A percentile compares a stretch with the other conserved stretches of the same genome.
phyloP scores from a whole-genome alignment of 164 flowering plant genomes.

The Malania oleifera region DNA sequence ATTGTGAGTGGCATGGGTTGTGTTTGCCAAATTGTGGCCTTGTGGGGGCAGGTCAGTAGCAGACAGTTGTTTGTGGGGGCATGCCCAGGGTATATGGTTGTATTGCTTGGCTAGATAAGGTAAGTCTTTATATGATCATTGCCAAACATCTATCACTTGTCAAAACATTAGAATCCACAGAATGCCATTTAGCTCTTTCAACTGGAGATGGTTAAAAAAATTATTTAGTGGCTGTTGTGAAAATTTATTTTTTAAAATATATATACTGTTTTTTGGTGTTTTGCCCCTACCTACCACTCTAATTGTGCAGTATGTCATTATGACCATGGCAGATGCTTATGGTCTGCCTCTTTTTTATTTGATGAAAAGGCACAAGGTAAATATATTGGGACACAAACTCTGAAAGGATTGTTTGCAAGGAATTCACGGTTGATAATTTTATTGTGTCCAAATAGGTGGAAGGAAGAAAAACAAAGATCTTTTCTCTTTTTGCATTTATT shows the following conservation, averaged over 20 bases:
- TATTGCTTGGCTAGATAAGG: constrained; percentile 19
- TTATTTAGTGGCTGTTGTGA: background rate
- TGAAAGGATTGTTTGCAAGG: too few species aligned
- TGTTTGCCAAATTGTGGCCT: constrained; percentile 4
- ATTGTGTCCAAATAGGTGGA: background rate
- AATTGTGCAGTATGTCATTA: too few species aligned
- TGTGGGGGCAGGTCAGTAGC: constrained; percentile 12
- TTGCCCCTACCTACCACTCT: background rate
- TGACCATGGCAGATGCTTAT: too few species aligned
- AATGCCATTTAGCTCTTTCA: background rate
- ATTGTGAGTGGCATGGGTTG: constrained; percentile 18
- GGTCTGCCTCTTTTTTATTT: background rate
- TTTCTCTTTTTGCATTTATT: background rate
- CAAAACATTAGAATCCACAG: background rate
- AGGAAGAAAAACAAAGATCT: background rate
- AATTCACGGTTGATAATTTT: background rate
- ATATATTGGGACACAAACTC: background rate
- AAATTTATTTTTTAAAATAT: background rate
- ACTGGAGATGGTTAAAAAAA: background rate
- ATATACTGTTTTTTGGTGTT: background rate
- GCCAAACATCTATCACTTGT: background rate
- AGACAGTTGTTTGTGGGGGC: constrained; percentile 32
- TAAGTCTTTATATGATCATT: background rate
- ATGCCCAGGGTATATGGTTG: constrained; percentile 7
- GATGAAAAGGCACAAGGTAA: background rate